phyloP scores from a whole-genome alignment of 768 basidiomycete genomes.

The Auricularia sp. region DNA sequence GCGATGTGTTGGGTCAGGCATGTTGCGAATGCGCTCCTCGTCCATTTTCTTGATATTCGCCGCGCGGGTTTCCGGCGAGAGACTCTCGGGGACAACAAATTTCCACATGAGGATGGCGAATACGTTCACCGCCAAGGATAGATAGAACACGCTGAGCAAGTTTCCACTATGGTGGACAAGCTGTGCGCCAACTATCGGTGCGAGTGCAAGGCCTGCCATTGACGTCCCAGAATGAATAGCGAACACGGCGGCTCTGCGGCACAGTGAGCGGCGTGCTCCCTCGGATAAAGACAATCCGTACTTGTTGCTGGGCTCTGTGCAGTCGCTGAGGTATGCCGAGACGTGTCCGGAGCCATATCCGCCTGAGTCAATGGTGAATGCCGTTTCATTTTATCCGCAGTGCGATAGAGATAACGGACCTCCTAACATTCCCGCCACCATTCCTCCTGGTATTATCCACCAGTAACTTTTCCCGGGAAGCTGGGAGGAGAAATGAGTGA shows the following conservation, averaged over 20 bases:
- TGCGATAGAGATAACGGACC: not conserved
- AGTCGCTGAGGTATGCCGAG: not conserved
- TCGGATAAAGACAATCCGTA: not conserved
- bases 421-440: not conserved
- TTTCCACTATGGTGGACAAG: not conserved
- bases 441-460: not conserved
- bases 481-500: not conserved
- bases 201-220: not conserved
- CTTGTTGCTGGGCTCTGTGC: not conserved
- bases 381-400: not conserved
- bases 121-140: not conserved
- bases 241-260: not conserved
- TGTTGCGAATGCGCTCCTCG: not conserved
- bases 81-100: not conserved
- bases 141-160: not conserved
- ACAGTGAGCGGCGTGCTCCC: not conserved
- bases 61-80: not conserved
- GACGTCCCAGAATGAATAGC: not conserved
- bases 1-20: no score
- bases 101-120: not conserved
- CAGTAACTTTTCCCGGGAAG: not conserved
- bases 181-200: not conserved
- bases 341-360: not conserved
- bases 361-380: not conserved
- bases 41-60: not conserved